Conservation (phyloP, 371 early-diverging fungal genomes). For the Lichtheimia corymbifera region DNA sequence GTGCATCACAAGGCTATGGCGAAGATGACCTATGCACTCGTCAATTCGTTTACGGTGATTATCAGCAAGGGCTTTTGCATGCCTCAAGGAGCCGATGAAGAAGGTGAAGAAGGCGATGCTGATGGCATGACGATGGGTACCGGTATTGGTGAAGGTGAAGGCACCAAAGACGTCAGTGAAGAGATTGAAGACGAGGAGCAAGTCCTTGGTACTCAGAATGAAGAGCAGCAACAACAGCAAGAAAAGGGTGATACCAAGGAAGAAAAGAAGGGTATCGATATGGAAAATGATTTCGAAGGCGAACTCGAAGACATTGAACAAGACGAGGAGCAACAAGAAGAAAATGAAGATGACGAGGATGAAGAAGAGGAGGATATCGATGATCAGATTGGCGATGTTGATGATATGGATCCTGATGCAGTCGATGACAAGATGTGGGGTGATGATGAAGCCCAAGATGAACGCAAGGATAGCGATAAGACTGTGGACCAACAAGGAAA, state of each 20-base stretch:
- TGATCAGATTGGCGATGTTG: constrained; percentile 91
- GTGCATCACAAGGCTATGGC: constrained; percentile 71
- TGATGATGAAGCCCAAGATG: constrained; percentile 79
- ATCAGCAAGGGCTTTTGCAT: constrained; percentile 86
- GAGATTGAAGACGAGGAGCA: constrained; percentile 97
- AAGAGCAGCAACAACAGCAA: constrained; percentile 56
- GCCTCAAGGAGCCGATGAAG: constrained; percentile 69
- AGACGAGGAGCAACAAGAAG: constrained; percentile 61
- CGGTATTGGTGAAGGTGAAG: constrained; percentile 96
- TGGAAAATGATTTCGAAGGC: constrained; percentile 96
- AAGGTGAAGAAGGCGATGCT: constrained; percentile 60
- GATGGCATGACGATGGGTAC: constrained; percentile 75
- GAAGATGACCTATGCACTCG: constrained; percentile 67
- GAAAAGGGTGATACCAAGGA: constrained; percentile 69
- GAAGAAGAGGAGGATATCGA: constrained; percentile 74
- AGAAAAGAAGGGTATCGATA: constrained; percentile 93
- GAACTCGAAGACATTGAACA: constrained; percentile 86
- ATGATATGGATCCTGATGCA: constrained; percentile 84
- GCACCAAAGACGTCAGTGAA: constrained; percentile 93
- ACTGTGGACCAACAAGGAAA: constrained; percentile 59
- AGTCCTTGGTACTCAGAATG: constrained; percentile 85
- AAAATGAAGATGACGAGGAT: constrained; percentile 48
- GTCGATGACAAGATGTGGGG: constrained; percentile 98
- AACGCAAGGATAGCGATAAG: constrained; percentile 66
- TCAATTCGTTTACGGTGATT: constrained; percentile 71